Conservation (phyloP, 1,284 basidiomycete species). For the Peniophora sp. region DNA sequence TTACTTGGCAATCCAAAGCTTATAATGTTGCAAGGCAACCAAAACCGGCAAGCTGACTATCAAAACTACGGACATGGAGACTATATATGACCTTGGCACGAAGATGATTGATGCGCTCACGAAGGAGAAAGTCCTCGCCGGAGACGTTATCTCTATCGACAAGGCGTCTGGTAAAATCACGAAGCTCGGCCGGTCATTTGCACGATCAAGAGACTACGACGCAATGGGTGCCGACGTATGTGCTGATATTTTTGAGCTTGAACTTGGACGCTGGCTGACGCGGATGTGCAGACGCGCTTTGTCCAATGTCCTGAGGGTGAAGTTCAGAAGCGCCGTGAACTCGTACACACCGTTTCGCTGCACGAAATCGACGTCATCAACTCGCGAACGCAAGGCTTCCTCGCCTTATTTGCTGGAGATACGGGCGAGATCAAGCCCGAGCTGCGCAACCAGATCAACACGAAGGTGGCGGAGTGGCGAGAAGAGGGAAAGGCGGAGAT, state of each 20-base stretch:
- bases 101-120: slow-evolving; percentile 99
- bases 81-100: slow-evolving; percentile 95
- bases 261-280: neutral
- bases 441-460: slow-evolving; percentile 92
- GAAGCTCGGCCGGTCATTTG: slow-evolving; percentile 94
- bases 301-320: slow-evolving; percentile 98
- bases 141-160: slow-evolving; percentile 95
- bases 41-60: slow-evolving; percentile 98
- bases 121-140: slow-evolving; percentile 95
- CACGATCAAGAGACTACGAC: slow-evolving; percentile 94
- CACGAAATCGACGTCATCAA: slow-evolving; percentile 99
- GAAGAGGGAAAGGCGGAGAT: slow-evolving; percentile 99
- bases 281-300: slow-evolving; percentile 77
- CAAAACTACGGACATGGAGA: slow-evolving; percentile 99
- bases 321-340: slow-evolving; percentile 94
- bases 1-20: slow-evolving; percentile 3
- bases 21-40: slow-evolving; percentile 62
- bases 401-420: slow-evolving; percentile 78
- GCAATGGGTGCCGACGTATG: slow-evolving; percentile 96
- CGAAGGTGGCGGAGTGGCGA: slow-evolving; percentile 95
- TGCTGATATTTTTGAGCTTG: too few species aligned
- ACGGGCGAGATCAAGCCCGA: slow-evolving; percentile 99
- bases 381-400: slow-evolving; percentile 90
- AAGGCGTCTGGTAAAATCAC: slow-evolving; percentile 97
- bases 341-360: slow-evolving; percentile 93